Evolutionary conservation across 257 asterid species (phyloP), one percentile per base, ranked within the genome.

Genomic region (Solanum dulcamara): DNA sequence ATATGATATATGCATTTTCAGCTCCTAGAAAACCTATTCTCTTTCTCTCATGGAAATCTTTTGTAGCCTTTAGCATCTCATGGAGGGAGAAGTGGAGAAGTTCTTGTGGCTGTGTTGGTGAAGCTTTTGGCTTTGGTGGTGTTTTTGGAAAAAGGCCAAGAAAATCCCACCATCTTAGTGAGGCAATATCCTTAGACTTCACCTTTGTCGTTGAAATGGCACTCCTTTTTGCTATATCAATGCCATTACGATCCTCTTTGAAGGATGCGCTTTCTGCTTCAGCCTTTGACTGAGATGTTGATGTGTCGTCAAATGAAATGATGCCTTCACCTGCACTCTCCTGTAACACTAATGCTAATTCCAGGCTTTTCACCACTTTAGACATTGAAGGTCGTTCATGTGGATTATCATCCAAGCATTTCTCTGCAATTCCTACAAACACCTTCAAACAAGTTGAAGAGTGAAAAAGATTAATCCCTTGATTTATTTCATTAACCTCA

Each of bases 361-460:
- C 92, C 17, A 93, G 94, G 83, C 88, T 91, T 87, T 89, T 89
- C 87, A 90, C 92, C 33, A 94, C 92, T 53, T 93, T 93, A 64
- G 92, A 94, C 93, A 92, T 94, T 20, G 92, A 71, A 24, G 95
- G 96, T 81, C 95, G 88, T 86, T 90, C 92, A 74, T 85, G 91
- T 10, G 96, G 93, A 80, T 85, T 91, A n/a, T 83, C 89, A 86
- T 90, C 90, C 79, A 94, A 48, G 88, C 98, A 91, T 88, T 94
- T 92, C 13, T 89, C 91, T 33, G 94, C 95, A 80, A 91, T 90
- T 60, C 93, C 93, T 51, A 90, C 88, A 81, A 91, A 93, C 20
- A 88, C 92, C 81, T 89, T 89, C 15, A 94, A 85, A 88, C 95
- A 90, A 70, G 92, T 88, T 4, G 89, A 89, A 68, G n/a, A n/a